These are phyloP conservation scores for Rhizophagus prolifer DNA, from an alignment of 192 early-diverging fungal genomes.

Conservation along the genomic window DNA sequence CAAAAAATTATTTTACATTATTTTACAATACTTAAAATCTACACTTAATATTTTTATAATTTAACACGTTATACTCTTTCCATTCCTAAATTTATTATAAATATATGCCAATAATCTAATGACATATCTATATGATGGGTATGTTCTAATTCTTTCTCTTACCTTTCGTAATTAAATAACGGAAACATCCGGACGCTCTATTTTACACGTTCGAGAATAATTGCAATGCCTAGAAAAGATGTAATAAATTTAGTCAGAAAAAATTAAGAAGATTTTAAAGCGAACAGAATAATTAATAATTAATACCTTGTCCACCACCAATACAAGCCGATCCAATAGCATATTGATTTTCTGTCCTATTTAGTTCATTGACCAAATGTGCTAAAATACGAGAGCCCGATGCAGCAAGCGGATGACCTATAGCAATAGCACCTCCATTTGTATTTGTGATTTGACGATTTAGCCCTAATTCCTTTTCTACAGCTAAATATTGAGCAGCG, in stretches of 20 bases:
- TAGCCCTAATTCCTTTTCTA: constrained; percentile 84
- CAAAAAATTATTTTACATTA: too few species aligned
- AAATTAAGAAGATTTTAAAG: background rate
- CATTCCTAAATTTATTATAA: too few species aligned
- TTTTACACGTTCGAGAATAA: constrained; percentile 39
- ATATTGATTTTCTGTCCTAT: constrained; percentile 79
- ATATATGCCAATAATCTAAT: too few species aligned
- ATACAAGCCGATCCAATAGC: constrained; percentile 95
- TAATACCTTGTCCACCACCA: constrained; percentile 77
- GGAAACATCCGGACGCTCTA: background rate
- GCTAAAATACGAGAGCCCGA: constrained; percentile 91
- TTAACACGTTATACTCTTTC: too few species aligned
- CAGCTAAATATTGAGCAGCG: constrained; percentile 86
- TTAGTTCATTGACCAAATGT: constrained; percentile 83
- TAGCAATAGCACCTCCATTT: constrained; percentile 88
- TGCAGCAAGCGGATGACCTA: constrained; percentile 95
- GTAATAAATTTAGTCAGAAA: constrained; percentile 3
- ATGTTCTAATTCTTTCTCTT: too few species aligned
- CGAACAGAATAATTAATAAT: constrained; percentile 30
- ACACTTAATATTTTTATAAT: too few species aligned
- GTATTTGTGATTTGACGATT: constrained; percentile 77
- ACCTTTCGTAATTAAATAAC: background rate
- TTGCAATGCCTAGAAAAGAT: constrained; percentile 36
- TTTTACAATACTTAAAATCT: too few species aligned
- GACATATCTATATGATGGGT: too few species aligned